Conservation (phyloP, 2,329 filamentous ascomycete species). For the Aureobasidium melanogenum region DNA sequence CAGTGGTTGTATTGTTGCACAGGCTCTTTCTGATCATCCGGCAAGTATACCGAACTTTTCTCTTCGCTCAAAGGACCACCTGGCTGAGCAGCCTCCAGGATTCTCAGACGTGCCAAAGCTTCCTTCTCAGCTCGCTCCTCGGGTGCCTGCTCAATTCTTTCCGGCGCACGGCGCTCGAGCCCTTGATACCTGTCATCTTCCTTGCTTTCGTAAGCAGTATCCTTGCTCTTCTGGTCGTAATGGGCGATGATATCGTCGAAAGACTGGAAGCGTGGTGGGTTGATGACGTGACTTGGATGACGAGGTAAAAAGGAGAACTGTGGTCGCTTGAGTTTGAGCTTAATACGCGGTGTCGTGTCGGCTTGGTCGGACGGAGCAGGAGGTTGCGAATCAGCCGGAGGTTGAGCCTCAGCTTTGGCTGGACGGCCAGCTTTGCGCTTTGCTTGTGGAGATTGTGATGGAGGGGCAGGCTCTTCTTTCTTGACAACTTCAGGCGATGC, state of each 20-base stretch:
- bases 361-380: background rate
- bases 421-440: constrained; percentile 11
- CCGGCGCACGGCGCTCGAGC: constrained; percentile 32
- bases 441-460: background rate
- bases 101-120: constrained; percentile 57
- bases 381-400: background rate
- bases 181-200: constrained; percentile 24
- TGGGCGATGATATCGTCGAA: constrained; percentile 25
- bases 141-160: constrained; percentile 45
- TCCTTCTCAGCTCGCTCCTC: constrained; percentile 48
- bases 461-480: background rate
- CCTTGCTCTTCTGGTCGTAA: constrained; percentile 24
- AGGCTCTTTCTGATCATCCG: constrained; percentile 60
- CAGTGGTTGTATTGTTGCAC: constrained; percentile 74
- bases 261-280: constrained; percentile 21
- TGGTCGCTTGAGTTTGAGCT: constrained; percentile 7
- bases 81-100: constrained; percentile 63
- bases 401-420: background rate
- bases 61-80: constrained; percentile 67
- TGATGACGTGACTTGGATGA: constrained; percentile 24
- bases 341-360: background rate
- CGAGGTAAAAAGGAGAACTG: constrained; percentile 16
- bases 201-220: constrained; percentile 39
- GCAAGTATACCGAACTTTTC: constrained; percentile 62
- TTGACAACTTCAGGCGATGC: background rate